These are phyloP conservation scores for Alternaria solani DNA, from an alignment of 2,329 filamentous ascomycete genomes.

Conservation along the genomic window DNA sequence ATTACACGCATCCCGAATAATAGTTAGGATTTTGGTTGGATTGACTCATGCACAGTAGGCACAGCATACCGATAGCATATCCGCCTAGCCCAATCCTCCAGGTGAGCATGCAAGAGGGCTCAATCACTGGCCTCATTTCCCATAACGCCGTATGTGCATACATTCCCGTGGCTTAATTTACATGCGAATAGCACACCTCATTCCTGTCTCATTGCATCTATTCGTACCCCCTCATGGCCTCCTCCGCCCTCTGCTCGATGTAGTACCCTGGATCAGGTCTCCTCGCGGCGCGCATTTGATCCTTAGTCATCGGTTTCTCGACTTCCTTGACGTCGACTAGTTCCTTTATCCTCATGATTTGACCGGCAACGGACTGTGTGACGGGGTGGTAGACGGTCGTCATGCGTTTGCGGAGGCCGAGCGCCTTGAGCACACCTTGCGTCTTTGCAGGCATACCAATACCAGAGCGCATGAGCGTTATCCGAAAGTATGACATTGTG, in stretches of 20 bases:
- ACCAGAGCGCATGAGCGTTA: constrained; percentile 86
- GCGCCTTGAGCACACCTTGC: constrained; percentile 80
- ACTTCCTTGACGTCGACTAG: constrained; percentile 85
- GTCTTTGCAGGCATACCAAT: constrained; percentile 84
- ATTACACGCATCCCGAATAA: not conserved
- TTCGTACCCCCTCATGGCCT: constrained; percentile 28
- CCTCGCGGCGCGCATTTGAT: constrained; percentile 74
- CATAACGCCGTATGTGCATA: not conserved
- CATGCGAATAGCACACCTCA: not conserved
- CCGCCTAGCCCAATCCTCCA: not conserved
- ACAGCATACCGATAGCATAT: not conserved
- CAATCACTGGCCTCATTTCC: not conserved
- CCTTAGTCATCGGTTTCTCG: constrained; percentile 67
- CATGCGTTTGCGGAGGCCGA: constrained; percentile 85
- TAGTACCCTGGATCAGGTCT: constrained; percentile 83
- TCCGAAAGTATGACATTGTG: constrained; percentile 82
- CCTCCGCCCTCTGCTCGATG: constrained; percentile 65
- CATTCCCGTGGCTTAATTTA: not conserved
- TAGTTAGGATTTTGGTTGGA: not conserved
- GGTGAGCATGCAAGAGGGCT: not conserved
- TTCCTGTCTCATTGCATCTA: not conserved
- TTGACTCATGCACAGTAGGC: not conserved
- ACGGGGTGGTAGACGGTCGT: constrained; percentile 91
- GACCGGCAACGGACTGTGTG: constrained; percentile 79
- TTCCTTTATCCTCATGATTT: constrained; percentile 95